Base-by-base conservation (phyloP, 257 asterid genomes). In the Prunella vulgaris region DNA sequence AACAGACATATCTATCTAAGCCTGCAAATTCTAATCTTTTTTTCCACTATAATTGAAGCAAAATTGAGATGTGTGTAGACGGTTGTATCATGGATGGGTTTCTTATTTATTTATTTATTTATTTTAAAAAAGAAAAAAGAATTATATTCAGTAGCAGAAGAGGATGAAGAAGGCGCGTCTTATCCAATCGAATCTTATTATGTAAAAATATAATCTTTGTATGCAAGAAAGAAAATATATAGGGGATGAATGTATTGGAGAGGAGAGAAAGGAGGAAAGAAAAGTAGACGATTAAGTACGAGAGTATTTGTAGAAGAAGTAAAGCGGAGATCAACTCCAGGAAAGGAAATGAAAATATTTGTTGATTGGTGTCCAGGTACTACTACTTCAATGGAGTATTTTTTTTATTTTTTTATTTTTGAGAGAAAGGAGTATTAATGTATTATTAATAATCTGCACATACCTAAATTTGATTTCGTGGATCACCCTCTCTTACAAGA, bases 1-100 rank as follows among this genome's bases (percentile, higher is more conserved):
- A 52, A 90, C 92, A 20, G 82, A 76, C 90, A 88, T 88, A 44
- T 20, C 57, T 64, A 37, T 20, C 57, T 64, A 60, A 12, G 6
- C 72, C 60, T 21, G 49, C 64, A 63, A 72, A 54, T 27, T 56
- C 49, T 0, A 21, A 27, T 63, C 62, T 56, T 21, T 57, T 13
- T 24, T 18, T 6, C 32, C 24, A 37, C 46, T 17, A n/a, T 14
- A 35, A 13, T 30, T 28, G 58, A 32, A 52, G 15, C 60, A 28
- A 65, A 35, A 57, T 69, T 49, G 30, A 66, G 70, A 66, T 35
- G n/a, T n/a, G n/a, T 27, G 10, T 33, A 8, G 4, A 37, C 65
- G 27, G 60, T n/a, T n/a, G n/a, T n/a, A n/a, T n/a, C n/a, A 56
- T 33, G 15, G 57, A 40, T 30, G 49, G 35, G 42, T 30, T 12